Evolutionary conservation across 2,329 filamentous ascomycete species (phyloP), one percentile per base, ranked within the genome.

Genomic region (Nannizzia gypsea): DNA sequence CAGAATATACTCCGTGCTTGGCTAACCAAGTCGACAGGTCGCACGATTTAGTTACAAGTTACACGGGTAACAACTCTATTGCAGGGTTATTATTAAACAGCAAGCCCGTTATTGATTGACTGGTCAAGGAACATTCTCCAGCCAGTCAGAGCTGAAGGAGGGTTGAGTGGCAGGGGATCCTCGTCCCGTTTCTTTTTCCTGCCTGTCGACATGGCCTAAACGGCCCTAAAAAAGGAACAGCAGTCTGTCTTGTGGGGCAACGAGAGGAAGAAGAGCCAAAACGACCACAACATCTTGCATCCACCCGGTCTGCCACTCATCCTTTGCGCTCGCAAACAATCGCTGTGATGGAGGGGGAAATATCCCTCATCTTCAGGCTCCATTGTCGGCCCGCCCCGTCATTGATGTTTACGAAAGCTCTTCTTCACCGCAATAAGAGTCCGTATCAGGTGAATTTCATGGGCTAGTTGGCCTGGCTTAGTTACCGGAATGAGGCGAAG

Each of bases 331-430:
- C 13, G 9, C 13, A 20, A 24, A 52, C 26, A 24, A 52, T 31
- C 22, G 15, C 48, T 6, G 6, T 44, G 40, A 20, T 44, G 40
- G 17, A 22, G 11, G n/a, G n/a, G n/a, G 44, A 22, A 48, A 48
- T 48, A 52, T 52, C 48, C 22, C 48, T 52, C 48, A 52, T 31
- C 48, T 52, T 42, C 26, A 52, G 22, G 22, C 48, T 52, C 48
- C 48, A 52, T 52, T 22, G 48, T 28, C 48, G 48, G 48, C 48
- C 48, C 48, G 48, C 48, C 48, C 48, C 48, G 22, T 52, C 26
- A n/a, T 28, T 24, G 5, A 20, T 28, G 24, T 13, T 52, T 52
- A 31, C 22, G 38, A 31, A 6, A 13, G 1, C 26, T 22, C 8
- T 22, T 31, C 48, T 52, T 28, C 48, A 52, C 22, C 22, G 48